phyloP scores from a whole-genome alignment of 805 yeast genomes.

The Barnettozyma populi region DNA sequence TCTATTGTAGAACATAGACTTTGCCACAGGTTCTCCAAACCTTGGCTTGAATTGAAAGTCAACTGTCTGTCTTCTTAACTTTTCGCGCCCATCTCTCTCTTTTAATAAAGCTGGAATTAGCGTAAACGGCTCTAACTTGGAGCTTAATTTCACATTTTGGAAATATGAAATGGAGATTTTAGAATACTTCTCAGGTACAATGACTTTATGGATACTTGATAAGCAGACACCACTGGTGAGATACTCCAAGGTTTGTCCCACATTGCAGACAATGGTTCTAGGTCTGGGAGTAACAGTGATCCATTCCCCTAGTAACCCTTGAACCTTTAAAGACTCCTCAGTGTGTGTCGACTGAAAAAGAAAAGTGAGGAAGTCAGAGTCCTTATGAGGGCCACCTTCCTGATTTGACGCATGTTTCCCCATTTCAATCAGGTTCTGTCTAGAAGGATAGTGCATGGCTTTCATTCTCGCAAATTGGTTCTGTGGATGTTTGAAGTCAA shows the following conservation, averaged over 20 bases:
- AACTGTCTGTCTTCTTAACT: constrained; percentile 28
- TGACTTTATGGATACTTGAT: constrained; percentile 39
- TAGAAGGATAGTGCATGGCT: constrained; percentile 33
- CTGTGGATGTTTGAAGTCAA: constrained; percentile 33
- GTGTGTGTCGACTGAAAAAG: constrained; percentile 29
- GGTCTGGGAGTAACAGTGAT: constrained; percentile 31
- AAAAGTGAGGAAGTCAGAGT: constrained; percentile 35
- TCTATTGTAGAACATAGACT: constrained; percentile 36
- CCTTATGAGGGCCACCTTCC: constrained; percentile 38
- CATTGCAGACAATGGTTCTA: constrained; percentile 34
- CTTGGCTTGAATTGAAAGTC: constrained; percentile 38
- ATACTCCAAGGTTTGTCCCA: constrained; percentile 41
- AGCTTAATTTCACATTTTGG: constrained; percentile 36
- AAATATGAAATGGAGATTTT: constrained; percentile 39
- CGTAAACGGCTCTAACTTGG: constrained; percentile 27
- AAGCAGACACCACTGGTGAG: constrained; percentile 40
- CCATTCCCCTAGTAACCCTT: constrained; percentile 41
- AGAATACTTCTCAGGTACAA: constrained; percentile 14
- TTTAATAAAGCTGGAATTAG: constrained; percentile 28
- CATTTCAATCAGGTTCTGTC: neutral
- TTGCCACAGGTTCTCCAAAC: constrained; percentile 34
- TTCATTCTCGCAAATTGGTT: constrained; percentile 30
- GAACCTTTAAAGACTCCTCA: constrained; percentile 33
- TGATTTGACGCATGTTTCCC: constrained; percentile 16
- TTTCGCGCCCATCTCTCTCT: constrained; percentile 33